These are phyloP conservation scores for Ogataea nakhonphanomensis DNA, from an alignment of 805 yeast species.

Conservation along the genomic window DNA sequence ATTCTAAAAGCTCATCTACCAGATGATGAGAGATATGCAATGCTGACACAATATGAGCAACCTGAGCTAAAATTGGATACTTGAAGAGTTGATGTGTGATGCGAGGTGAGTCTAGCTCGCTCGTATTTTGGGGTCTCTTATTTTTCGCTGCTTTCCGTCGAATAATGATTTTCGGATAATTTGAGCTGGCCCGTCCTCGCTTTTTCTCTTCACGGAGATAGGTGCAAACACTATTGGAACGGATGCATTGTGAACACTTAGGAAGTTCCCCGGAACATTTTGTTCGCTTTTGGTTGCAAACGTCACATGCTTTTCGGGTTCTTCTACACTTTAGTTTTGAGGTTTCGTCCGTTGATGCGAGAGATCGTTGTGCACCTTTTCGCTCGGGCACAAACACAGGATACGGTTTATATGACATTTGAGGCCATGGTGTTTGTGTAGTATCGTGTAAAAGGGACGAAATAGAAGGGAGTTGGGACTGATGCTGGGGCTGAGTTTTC, in stretches of 20 bases:
- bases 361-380: not conserved
- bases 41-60: conserved; percentile 4
- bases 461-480: conserved; percentile 8
- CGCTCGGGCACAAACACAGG: conserved; percentile 5
- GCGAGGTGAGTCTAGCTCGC: not conserved
- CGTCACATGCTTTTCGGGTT: conserved; percentile 43
- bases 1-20: conserved; percentile 11
- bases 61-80: conserved; percentile 11
- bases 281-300: conserved; percentile 44
- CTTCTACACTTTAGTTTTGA: conserved; percentile 16
- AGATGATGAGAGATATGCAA: conserved; percentile 7
- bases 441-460: conserved; percentile 8
- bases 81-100: conserved; percentile 1
- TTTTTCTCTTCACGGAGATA: conserved; percentile 42
- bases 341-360: not conserved
- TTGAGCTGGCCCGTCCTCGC: conserved; percentile 45
- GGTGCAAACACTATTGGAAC: conserved; percentile 34
- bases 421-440: not conserved
- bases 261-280: conserved; percentile 47
- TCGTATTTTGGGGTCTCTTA: conserved; percentile 6
- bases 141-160: conserved; percentile 26
- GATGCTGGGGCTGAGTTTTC: not conserved
- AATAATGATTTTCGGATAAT: conserved; percentile 35
- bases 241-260: conserved; percentile 38
- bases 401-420: conserved; percentile 4